Evolutionary conservation across 108 stramenopile genomes (phyloP), one percentile per base, ranked within the genome.

Genomic region (Fragilariopsis cylindrus): DNA sequence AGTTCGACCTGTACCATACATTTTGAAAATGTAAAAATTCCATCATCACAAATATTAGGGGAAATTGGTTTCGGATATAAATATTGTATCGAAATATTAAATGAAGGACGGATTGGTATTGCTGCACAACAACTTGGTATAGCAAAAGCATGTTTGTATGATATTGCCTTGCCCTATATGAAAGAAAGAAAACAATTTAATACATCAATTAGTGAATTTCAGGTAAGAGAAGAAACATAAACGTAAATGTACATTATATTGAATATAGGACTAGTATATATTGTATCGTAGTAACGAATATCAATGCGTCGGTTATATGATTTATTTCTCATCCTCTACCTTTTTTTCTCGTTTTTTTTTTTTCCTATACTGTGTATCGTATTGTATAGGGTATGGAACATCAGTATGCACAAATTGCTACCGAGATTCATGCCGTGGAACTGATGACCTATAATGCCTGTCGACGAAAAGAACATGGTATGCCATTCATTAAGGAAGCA

Each of bases 91-190:
- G 90, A 96, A 69, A 98, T 98, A 69, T 79, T 98, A 57, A 98
- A 98, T 80, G 97, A 98, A 87, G 98, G 97, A 7, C 85, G 98
- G 56, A 98, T 98, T 56, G 98, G 98, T 7, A 98, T 98, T 70
- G 97, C 90, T 3, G 87, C 93, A 30, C 95, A 96, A 74, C 93
- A 94, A 74, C 78, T 97, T 65, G 95, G 97, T 41, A 98, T 97
- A 66, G 96, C 96, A 57, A 94, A 96, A 78, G 97, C 92, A 6
- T 93, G 94, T 57, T 79, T 97, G 57, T 63, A 63, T 44, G 96
- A 97, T 53, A 75, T 91, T 75, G 91, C 85, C 8, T 76, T 96
- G 82, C 96, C 96, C 4, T 98, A 98, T 78, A 67, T 97, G 56
- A 77, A 76, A 73, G 96, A 98, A 73, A 87, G 98, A 48, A 84